Evolutionary conservation across 306 rosid species (phyloP).

Genomic region (Cotoneaster glaucophyllus): DNA sequence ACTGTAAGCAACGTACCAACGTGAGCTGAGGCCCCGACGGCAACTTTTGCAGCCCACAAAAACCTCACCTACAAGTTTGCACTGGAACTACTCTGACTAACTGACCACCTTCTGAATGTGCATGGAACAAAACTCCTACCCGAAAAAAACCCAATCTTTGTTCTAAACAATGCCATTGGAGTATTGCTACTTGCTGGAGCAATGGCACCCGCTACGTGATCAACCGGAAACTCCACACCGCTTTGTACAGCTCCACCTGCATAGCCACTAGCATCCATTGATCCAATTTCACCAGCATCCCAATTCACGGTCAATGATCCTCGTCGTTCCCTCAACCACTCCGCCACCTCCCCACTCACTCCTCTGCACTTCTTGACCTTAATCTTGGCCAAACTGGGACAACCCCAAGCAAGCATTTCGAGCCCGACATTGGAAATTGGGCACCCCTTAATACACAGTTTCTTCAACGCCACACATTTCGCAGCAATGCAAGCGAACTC

Average conservation of each 20-base stretch:
- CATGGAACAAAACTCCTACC: constrained; percentile 42
- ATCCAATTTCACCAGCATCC: constrained; percentile 46
- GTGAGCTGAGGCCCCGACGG: constrained; percentile 6
- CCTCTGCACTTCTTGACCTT: constrained; percentile 77
- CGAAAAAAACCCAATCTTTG: constrained; percentile 45
- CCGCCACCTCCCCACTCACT: constrained; percentile 48
- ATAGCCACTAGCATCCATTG: constrained; percentile 35
- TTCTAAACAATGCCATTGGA: constrained; percentile 34
- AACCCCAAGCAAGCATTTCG: constrained; percentile 60
- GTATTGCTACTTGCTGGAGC: constrained; percentile 36
- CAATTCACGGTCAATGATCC: constrained; percentile 50
- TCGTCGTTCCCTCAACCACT: constrained; percentile 59
- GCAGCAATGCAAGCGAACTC: constrained; percentile 70
- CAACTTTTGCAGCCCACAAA: constrained; percentile 1
- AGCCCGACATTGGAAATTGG: constrained; percentile 67
- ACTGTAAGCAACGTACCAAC: not conserved
- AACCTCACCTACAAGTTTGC: constrained; percentile 22
- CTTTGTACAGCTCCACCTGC: constrained; percentile 33
- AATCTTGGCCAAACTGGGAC: constrained; percentile 73
- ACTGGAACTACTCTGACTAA: constrained; percentile 23
- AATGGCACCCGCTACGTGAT: constrained; percentile 13
- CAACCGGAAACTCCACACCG: constrained; percentile 15
- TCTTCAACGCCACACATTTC: constrained; percentile 61
- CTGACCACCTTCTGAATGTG: constrained; percentile 52
- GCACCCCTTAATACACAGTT: constrained; percentile 81